A percentile compares a stretch with the other conserved stretches of the same genome.
These are phyloP conservation scores for Trichoderma guizhouense DNA, from an alignment of 2,329 filamentous ascomycete genomes.

Conservation along the genomic window DNA sequence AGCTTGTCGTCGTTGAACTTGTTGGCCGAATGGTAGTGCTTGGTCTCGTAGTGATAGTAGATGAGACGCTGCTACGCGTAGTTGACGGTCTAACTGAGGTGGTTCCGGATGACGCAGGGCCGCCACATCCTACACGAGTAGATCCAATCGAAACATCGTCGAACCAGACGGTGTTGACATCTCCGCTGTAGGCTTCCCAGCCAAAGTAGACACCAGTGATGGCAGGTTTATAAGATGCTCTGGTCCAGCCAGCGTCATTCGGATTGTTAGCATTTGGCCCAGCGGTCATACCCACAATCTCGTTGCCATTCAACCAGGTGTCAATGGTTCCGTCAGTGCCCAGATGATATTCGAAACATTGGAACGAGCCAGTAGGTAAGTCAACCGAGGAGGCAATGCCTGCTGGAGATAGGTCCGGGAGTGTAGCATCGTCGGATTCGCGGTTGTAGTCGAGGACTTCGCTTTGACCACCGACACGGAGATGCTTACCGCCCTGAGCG, in stretches of 20 bases:
- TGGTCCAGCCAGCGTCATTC: slow-evolving; percentile 13
- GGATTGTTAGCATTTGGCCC: slow-evolving; percentile 2
- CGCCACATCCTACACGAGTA: slow-evolving; percentile 8
- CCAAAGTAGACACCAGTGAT: slow-evolving; percentile 15
- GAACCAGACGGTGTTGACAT: slow-evolving; percentile 11
- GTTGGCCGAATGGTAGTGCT: slow-evolving; percentile 12
- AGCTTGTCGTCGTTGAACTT: slow-evolving; percentile 1
- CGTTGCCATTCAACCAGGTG: slow-evolving; percentile 9
- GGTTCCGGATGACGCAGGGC: background rate
- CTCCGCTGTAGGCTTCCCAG: slow-evolving; percentile 15
- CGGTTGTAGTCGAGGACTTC: slow-evolving; percentile 12
- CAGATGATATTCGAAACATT: slow-evolving; percentile 11
- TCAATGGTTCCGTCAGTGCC: slow-evolving; percentile 10
- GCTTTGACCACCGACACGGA: slow-evolving; percentile 11
- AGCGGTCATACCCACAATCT: background rate
- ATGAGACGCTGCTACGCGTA: background rate
- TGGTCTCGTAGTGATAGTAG: background rate
- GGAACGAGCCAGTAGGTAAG: slow-evolving; percentile 11
- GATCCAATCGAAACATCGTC: slow-evolving; percentile 3
- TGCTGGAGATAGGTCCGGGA: slow-evolving; percentile 8
- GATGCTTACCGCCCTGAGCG: background rate
- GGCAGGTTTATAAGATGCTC: background rate
- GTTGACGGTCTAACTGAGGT: background rate
- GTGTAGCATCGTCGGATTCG: slow-evolving; percentile 13
- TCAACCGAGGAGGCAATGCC: slow-evolving; percentile 10